Base-by-base conservation (phyloP, 148 eudicot genomes). In the Limonium bicolor region DNA sequence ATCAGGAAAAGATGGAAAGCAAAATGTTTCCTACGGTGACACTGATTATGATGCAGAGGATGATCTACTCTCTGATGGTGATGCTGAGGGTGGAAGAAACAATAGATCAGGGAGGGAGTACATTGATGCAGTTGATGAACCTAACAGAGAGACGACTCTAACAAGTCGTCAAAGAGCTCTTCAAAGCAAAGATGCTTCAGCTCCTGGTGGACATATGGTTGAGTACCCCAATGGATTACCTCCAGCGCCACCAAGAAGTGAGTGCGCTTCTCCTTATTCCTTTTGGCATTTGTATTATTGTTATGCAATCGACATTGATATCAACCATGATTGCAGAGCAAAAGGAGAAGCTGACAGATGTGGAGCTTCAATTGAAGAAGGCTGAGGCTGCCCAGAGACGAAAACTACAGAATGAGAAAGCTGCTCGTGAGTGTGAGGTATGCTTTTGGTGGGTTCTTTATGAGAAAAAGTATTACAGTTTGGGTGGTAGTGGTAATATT, bases 201-300 rank as follows among this genome's bases (percentile, higher is more conserved):
- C 58, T 14, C 27, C 75, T 36, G 75, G 65, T 61, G 69, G 72
- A 21, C 71, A 47, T 50, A 70, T 31, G 19, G 54, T 90, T 40
- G 97, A 80, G 63, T 90, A 77, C 41, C 93, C 97, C 41, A 73
- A 90, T 41, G 97, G 97, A 27, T 65, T 84, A 43, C 93, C 95
- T 35, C 87, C 87, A 0, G 71, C 93, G 1, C 70, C 94, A 26
- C 50, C 95, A 48, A 74, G 75, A 72, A 92, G 99, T 85, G 20
- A 54, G 85, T 60, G 31, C 41, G 41, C 28, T 17, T 2, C 7
- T 46, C 24, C 5, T 23, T 32, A n/a, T 31, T 7, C 16, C 17
- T 29, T 46, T 2, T 29, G 20, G 6, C 19, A 25, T 47, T 16
- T 20, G 12, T 25, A 1, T 22, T 17, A 38, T n/a, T 39, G 19